These are phyloP conservation scores for Carex myosuroides DNA, from an alignment of 176 grass and related monocot genomes.

Conservation along the genomic window DNA sequence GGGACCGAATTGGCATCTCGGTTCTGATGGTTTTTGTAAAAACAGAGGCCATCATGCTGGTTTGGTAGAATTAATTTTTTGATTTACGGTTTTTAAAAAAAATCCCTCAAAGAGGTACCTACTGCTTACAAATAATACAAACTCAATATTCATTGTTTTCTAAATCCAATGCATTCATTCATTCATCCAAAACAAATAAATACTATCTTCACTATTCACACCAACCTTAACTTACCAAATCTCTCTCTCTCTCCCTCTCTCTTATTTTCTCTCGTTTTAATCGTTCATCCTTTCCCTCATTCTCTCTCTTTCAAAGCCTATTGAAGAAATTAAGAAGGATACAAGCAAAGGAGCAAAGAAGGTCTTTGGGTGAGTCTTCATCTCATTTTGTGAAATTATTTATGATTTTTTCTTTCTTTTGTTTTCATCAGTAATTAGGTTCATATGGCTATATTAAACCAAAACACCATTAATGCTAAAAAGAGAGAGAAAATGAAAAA, in stretches of 20 bases:
- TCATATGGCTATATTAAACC: not conserved
- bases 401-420: not conserved
- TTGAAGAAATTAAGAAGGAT: not conserved
- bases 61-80: too few relatives aligned
- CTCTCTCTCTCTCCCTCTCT: not conserved
- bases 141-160: not conserved
- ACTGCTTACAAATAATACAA: not conserved
- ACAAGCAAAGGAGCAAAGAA: not conserved
- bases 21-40: too few relatives aligned
- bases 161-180: not conserved
- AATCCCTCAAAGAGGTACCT: not conserved
- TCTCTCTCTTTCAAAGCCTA: not conserved
- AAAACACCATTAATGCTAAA: not conserved
- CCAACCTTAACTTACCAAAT: not conserved
- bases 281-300: not conserved
- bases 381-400: not conserved
- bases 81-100: too few relatives aligned
- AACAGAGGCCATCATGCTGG: too few relatives aligned
- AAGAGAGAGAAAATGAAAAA: not conserved
- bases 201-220: not conserved
- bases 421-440: not conserved
- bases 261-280: not conserved
- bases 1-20: too few relatives aligned
- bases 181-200: not conserved
- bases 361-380: constrained; percentile 5